Evolutionary conservation across 148 eudicot species (phyloP).

Genomic region (Heliosperma pusillum): DNA sequence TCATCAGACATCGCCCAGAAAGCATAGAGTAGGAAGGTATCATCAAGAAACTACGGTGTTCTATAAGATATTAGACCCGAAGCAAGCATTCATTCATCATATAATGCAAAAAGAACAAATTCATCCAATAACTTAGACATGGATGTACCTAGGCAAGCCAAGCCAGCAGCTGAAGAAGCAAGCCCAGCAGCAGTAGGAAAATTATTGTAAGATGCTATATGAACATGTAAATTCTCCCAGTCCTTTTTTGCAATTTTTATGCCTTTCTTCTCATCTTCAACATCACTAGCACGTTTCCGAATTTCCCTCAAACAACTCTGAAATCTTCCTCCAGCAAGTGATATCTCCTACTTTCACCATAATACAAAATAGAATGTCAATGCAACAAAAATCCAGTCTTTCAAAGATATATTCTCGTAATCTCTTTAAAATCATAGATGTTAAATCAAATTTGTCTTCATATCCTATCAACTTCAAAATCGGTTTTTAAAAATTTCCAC

Average conservation of each 20-base stretch:
- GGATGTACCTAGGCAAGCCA: slow-evolving; percentile 84
- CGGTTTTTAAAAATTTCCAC: not conserved
- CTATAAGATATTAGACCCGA: not conserved
- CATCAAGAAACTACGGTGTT: too few relatives aligned
- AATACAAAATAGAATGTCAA: too few relatives aligned
- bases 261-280: slow-evolving; percentile 79
- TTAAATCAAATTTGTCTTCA: too few relatives aligned
- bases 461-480: not conserved
- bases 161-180: slow-evolving; percentile 99
- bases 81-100: not conserved
- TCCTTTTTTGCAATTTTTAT: slow-evolving; percentile 67
- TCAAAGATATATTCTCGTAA: not conserved
- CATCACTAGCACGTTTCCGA: slow-evolving; percentile 68
- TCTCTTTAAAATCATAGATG: not conserved
- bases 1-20: too few relatives aligned
- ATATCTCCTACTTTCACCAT: slow-evolving; percentile 78
- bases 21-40: too few relatives aligned
- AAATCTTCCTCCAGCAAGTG: slow-evolving; percentile 77
- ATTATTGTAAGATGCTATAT: slow-evolving; percentile 85
- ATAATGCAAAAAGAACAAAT: not conserved
- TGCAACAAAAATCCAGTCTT: slow-evolving; percentile 7
- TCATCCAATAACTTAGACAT: slow-evolving; percentile 1
- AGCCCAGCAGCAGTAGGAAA: slow-evolving; percentile 99
- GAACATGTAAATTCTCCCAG: slow-evolving; percentile 74
- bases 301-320: slow-evolving; percentile 87